Evolutionary conservation across 2,329 filamentous ascomycete species (phyloP).

Genomic region (Fusarium sp.): DNA sequence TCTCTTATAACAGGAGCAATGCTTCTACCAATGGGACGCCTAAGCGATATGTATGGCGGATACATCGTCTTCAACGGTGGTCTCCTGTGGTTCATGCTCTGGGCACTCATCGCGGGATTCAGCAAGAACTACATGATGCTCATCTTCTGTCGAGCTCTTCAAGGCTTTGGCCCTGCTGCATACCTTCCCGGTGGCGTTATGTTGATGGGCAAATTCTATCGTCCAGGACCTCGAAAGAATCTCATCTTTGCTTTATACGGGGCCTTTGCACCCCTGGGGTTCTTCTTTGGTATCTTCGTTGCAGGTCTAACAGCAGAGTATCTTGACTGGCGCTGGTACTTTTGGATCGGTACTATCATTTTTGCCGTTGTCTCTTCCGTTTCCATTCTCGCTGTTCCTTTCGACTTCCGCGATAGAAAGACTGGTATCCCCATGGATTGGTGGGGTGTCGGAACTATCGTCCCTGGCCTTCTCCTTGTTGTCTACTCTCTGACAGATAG

Average conservation of each 20-base stretch:
- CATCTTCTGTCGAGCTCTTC: constrained; percentile 75
- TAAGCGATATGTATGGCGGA: constrained; percentile 70
- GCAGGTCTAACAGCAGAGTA: constrained; percentile 69
- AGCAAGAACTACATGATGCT: constrained; percentile 73
- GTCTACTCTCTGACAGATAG: constrained; percentile 74
- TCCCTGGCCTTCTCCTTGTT: constrained; percentile 67
- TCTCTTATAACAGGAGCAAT: constrained; percentile 64
- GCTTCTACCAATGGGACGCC: constrained; percentile 69
- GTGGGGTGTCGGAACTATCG: constrained; percentile 61
- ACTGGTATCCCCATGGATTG: constrained; percentile 63
- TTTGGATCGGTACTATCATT: constrained; percentile 66
- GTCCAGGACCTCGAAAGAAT: constrained; percentile 76
- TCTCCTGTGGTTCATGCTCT: constrained; percentile 70
- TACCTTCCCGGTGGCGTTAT: constrained; percentile 76
- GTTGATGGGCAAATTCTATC: constrained; percentile 72
- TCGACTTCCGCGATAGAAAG: constrained; percentile 42
- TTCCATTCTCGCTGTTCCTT: constrained; percentile 49
- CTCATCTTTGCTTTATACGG: constrained; percentile 68
- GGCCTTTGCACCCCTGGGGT: constrained; percentile 64
- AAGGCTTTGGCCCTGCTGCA: constrained; percentile 76
- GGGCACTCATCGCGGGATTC: constrained; percentile 76
- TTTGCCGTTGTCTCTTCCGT: constrained; percentile 59
- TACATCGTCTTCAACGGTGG: constrained; percentile 67
- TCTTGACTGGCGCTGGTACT: constrained; percentile 72
- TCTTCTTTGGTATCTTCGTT: constrained; percentile 72